These are phyloP conservation scores for Phaseolus lunatus DNA, from an alignment of 306 rosid genomes.

Conservation along the genomic window DNA sequence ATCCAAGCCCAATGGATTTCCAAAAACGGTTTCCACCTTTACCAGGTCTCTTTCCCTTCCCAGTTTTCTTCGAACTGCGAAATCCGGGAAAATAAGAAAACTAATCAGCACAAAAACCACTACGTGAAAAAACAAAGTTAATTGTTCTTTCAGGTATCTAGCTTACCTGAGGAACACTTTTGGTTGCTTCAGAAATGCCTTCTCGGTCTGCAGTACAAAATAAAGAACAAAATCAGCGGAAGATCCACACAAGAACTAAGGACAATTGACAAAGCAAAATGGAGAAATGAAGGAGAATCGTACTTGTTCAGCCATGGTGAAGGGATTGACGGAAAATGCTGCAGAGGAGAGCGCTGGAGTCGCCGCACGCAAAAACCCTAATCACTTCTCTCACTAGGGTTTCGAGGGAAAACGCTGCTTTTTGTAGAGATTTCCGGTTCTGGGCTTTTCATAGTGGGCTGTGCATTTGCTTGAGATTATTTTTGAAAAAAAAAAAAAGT, in stretches of 20 bases:
- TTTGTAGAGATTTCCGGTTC: not conserved
- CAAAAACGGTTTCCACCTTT: slow-evolving; percentile 85
- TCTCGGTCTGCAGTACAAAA: slow-evolving; percentile 64
- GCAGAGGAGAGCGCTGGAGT: not conserved
- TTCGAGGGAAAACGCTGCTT: not conserved
- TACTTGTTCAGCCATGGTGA: slow-evolving; percentile 82
- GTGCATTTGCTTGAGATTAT: too few relatives aligned
- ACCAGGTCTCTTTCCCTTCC: slow-evolving; percentile 85
- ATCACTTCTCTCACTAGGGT: not conserved
- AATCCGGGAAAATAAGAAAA: not conserved
- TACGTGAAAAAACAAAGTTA: not conserved
- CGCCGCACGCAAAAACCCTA: slow-evolving; percentile 50
- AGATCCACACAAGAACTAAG: not conserved
- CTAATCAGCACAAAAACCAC: not conserved
- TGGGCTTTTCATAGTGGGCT: slow-evolving; percentile 32
- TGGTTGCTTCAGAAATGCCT: slow-evolving; percentile 80
- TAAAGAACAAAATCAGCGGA: not conserved
- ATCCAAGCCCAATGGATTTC: slow-evolving; percentile 81
- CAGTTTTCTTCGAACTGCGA: slow-evolving; percentile 71
- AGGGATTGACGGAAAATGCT: not conserved
- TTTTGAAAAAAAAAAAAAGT: too few relatives aligned
- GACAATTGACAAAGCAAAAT: not conserved
- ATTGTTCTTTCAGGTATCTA: fast-evolving
- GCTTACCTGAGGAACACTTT: slow-evolving; percentile 70
- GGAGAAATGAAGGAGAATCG: not conserved